Base-by-base conservation (phyloP, 352 stramenopile genomes). In the Phytophthora podocarpi region DNA sequence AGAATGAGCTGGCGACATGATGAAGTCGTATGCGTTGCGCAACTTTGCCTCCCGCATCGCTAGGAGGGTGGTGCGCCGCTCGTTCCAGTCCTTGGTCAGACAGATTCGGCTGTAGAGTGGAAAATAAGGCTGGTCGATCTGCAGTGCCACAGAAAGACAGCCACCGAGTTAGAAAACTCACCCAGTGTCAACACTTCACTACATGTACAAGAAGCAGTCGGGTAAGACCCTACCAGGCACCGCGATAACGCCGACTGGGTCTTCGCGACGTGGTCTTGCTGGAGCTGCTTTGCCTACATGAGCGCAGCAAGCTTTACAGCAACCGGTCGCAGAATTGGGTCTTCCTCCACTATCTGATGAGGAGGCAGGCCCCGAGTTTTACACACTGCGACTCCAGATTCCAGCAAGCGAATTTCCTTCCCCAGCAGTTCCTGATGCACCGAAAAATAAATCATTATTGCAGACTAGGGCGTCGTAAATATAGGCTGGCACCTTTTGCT, bases 61-160 rank as follows among this genome's bases (percentile, higher is more conserved):
- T 12, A 45, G 4, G 10, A 82, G 48, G 0, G 64, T 72, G 11
- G 34, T 30, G 1, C 57, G 36, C 5, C 73, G 66, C 13, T 69
- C 53, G 0, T 35, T 15, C 42, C 46, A 63, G n/a, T 75, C 58
- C 24, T 62, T 72, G 9, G 30, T 53, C 16, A 80, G 42, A 13
- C 55, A 65, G 36, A 78, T 72, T 4, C 24, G 45, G 12, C 28
- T 66, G 45, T 74, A 71, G 11, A 74, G 55, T 30, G 66, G 65
- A 35, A 59, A 60, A 18, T 49, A 60, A 28, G 28, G 40, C 15
- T 70, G 65, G 9, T 69, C 52, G 11, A 48, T 45, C 65, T 74
- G 18, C 12, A 54, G 5, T 9, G 20, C 24, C n/a, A n/a, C n/a
- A n/a, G n/a, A n/a, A n/a, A n/a, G n/a, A n/a, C n/a, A n/a, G 7